These are phyloP conservation scores for Pythium chondricola DNA, from an alignment of 352 stramenopile species.

Conservation along the genomic window DNA sequence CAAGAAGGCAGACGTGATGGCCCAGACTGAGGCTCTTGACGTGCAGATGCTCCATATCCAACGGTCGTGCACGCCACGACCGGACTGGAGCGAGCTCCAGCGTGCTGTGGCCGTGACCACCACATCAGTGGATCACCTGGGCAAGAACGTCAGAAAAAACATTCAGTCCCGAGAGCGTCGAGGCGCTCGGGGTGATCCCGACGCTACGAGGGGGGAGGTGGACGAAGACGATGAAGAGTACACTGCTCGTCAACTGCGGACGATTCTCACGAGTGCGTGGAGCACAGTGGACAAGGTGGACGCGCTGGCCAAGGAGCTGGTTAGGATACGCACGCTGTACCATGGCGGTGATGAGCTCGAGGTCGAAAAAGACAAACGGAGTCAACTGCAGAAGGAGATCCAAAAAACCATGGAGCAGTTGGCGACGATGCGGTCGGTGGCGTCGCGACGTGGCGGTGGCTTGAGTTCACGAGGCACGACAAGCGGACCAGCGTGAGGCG, in stretches of 20 bases:
- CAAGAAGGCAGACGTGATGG: constrained; percentile 16
- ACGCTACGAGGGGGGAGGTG: constrained; percentile 8
- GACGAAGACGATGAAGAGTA: constrained; percentile 36
- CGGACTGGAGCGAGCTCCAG: constrained; percentile 55
- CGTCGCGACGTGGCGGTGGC: constrained; percentile 1
- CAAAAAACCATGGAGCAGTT: constrained; percentile 47
- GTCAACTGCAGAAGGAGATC: constrained; percentile 54
- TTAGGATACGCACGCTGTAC: constrained; percentile 39
- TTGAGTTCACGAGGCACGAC: background rate
- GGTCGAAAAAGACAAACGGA: constrained; percentile 47
- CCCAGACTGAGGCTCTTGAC: constrained; percentile 23
- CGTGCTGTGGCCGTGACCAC: constrained; percentile 48
- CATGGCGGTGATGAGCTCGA: constrained; percentile 41
- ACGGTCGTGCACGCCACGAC: constrained; percentile 53
- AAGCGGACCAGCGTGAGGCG: no score
- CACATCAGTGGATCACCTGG: constrained; percentile 36
- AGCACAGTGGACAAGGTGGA: constrained; percentile 63
- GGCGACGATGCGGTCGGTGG: constrained; percentile 18
- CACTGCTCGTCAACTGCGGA: constrained; percentile 20
- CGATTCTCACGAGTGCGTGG: constrained; percentile 50
- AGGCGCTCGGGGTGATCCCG: background rate
- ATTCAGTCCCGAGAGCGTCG: constrained; percentile 12
- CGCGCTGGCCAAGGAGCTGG: constrained; percentile 41
- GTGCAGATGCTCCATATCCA: constrained; percentile 37
- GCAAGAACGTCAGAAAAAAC: constrained; percentile 10